phyloP scores from a whole-genome alignment of 805 yeast species.

The Nakazawaea wyomingensis region DNA sequence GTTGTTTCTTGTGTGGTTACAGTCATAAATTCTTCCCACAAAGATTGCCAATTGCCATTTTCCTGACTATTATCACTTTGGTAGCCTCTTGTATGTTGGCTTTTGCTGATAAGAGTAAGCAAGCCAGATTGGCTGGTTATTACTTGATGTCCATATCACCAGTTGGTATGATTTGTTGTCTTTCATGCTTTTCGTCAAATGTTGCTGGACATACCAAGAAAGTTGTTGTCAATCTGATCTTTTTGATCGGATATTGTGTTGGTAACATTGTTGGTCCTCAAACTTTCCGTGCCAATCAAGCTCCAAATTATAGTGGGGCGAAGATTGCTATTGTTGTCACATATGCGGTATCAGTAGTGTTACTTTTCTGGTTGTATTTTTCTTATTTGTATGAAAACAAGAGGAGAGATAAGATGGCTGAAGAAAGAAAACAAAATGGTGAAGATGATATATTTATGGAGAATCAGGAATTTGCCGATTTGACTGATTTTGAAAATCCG shows the following conservation, averaged over 20 bases:
- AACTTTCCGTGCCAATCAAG: slow-evolving; percentile 43
- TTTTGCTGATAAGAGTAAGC: slow-evolving; percentile 19
- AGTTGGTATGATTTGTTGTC: slow-evolving; percentile 29
- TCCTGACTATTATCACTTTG: slow-evolving; percentile 15
- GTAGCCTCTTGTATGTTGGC: slow-evolving; percentile 21
- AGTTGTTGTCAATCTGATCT: slow-evolving; percentile 45
- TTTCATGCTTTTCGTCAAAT: slow-evolving; percentile 48
- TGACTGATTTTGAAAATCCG: slow-evolving; percentile 2
- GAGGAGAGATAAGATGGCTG: slow-evolving; percentile 13
- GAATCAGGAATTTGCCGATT: not conserved
- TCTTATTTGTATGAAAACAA: slow-evolving; percentile 19
- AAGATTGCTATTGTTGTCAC: slow-evolving; percentile 49
- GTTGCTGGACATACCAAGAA: slow-evolving; percentile 61
- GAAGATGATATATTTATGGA: not conserved
- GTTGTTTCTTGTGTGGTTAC: slow-evolving; percentile 18
- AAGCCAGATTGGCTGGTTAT: slow-evolving; percentile 24
- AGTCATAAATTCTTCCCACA: slow-evolving; percentile 11
- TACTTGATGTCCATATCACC: slow-evolving; percentile 22
- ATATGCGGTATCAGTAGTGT: slow-evolving; percentile 32
- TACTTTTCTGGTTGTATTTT: slow-evolving; percentile 37
- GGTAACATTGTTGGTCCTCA: slow-evolving; percentile 61
- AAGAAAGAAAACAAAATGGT: slow-evolving; percentile 18
- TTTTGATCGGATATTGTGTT: slow-evolving; percentile 52
- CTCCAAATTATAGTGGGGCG: slow-evolving; percentile 54
- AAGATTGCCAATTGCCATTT: slow-evolving; percentile 20